Conservation (phyloP, 306 rosid genomes). For the Hippophae gyantsensis region DNA sequence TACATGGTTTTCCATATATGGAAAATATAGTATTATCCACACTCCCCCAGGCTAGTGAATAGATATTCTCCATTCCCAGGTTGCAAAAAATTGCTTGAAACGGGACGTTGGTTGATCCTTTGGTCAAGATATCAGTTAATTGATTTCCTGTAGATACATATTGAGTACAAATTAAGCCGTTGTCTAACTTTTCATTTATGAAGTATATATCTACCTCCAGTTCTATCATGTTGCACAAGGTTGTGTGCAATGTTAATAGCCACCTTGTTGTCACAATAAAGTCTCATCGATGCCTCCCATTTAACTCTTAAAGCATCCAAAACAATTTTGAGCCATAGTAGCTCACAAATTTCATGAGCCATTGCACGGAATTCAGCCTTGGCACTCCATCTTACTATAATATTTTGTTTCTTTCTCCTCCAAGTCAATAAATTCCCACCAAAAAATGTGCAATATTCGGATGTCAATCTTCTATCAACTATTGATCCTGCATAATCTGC, state of each 20-base stretch:
- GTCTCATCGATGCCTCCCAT: not conserved
- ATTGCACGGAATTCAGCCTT: not conserved
- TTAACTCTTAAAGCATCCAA: not conserved
- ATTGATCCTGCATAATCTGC: not conserved
- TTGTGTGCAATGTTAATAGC: not conserved
- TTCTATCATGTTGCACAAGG: not conserved
- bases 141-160: not conserved
- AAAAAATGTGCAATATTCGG: not conserved
- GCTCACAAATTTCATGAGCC: not conserved
- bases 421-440: not conserved
- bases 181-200: not conserved
- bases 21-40: not conserved
- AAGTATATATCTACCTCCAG: not conserved
- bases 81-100: not conserved
- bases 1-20: no score
- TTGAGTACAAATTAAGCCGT: no score
- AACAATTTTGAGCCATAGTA: not conserved
- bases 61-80: not conserved
- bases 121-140: not conserved
- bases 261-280: not conserved
- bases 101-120: not conserved
- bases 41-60: not conserved
- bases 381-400: not conserved
- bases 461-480: not conserved
- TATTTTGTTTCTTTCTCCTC: not conserved